Percentiles rank a stretch among this genome's conserved stretches.
These are phyloP conservation scores for Petunia secreta DNA, from an alignment of 257 asterid genomes.

Conservation along the genomic window DNA sequence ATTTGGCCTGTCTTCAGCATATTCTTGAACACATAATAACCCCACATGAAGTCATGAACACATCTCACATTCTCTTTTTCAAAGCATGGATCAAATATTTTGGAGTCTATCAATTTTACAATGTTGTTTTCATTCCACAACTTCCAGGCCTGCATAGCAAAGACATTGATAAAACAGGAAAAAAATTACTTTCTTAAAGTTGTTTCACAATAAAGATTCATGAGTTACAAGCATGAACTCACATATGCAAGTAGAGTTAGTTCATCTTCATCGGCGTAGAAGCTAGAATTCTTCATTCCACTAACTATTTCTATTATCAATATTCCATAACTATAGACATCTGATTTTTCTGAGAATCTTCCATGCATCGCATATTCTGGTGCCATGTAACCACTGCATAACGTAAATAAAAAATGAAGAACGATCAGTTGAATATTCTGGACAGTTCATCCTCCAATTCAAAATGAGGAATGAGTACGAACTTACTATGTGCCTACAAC, in stretches of 20 bases:
- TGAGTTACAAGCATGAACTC: constrained; percentile 30
- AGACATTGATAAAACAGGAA: not conserved
- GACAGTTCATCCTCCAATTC: not conserved
- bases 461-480: constrained; percentile 6
- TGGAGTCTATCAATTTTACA: constrained; percentile 40
- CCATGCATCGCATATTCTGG: constrained; percentile 78
- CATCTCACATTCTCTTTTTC: constrained; percentile 47
- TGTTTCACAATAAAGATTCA: too few species aligned
- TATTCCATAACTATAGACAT: constrained; percentile 73
- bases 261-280: constrained; percentile 36
- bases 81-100: constrained; percentile 34
- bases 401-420: constrained; percentile 19
- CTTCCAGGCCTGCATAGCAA: constrained; percentile 53
- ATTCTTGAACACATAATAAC: constrained; percentile 66
- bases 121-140: constrained; percentile 50
- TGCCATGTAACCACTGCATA: constrained; percentile 74
- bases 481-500: constrained; percentile 78
- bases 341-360: constrained; percentile 71
- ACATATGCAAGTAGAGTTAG: constrained; percentile 62
- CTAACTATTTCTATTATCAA: constrained; percentile 60
- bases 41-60: constrained; percentile 47
- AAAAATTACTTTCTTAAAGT: not conserved
- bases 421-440: not conserved
- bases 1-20: constrained; percentile 58
- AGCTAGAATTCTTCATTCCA: constrained; percentile 57